Conservation (phyloP, 345 rosid genomes). For the Boechera stricta region DNA sequence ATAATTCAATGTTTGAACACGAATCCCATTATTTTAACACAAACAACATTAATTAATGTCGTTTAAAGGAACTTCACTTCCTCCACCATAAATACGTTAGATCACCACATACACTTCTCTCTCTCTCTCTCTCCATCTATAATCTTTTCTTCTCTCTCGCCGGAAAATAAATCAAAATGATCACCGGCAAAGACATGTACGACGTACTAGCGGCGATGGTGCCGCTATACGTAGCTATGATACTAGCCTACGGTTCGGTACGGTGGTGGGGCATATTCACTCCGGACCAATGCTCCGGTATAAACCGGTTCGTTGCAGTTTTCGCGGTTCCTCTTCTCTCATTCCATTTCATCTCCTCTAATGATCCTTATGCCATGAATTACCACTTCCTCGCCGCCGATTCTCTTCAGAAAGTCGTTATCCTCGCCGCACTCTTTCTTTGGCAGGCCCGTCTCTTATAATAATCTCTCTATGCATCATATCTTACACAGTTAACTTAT, state of each 20-base stretch:
- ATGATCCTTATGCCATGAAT: conserved; percentile 77
- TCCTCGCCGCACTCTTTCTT: conserved; percentile 67
- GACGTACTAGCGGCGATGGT: conserved; percentile 84
- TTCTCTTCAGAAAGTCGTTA: conserved; percentile 73
- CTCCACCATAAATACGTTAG: conserved; percentile 41
- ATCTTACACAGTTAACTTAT: neutral
- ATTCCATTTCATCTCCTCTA: conserved; percentile 82
- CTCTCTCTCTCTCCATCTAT: conserved; percentile 26
- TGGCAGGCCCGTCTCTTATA: conserved; percentile 57
- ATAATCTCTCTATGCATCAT: neutral
- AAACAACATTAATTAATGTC: conserved; percentile 26
- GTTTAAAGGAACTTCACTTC: conserved; percentile 27
- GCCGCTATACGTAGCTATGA: conserved; percentile 86
- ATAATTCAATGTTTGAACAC: conserved; percentile 34
- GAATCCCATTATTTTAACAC: conserved; percentile 20
- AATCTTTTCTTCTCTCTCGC: conserved; percentile 22
- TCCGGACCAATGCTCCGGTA: conserved; percentile 86
- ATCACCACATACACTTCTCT: neutral
- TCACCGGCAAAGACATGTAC: conserved; percentile 73
- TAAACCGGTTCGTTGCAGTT: conserved; percentile 85
- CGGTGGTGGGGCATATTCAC: conserved; percentile 94
- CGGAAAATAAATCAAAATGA: conserved; percentile 51
- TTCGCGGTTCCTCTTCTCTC: conserved; percentile 87
- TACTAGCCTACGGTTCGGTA: conserved; percentile 84
- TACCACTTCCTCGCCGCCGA: conserved; percentile 88